Evolutionary conservation across 192 early-diverging fungal genomes (phyloP).

Genomic region (Coemansia sp.): DNA sequence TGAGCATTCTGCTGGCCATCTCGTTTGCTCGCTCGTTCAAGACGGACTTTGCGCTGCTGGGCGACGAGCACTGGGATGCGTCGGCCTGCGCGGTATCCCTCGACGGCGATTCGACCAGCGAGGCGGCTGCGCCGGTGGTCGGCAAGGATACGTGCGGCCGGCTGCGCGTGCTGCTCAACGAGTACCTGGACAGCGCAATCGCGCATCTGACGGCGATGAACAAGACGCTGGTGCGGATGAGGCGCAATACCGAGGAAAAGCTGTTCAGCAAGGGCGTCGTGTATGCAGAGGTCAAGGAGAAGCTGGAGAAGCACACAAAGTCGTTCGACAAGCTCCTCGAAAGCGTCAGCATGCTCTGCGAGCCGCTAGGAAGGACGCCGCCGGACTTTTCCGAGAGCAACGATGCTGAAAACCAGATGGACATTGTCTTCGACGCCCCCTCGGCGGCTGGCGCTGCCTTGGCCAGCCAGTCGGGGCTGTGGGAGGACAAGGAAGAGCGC

Average conservation of each 20-base stretch:
- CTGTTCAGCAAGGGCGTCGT: slow-evolving; percentile 72
- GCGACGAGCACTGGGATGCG: slow-evolving; percentile 10
- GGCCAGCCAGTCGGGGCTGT: slow-evolving; percentile 45
- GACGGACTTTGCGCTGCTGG: slow-evolving; percentile 22
- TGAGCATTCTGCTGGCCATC: slow-evolving; percentile 34
- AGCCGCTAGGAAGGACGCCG: slow-evolving; percentile 69
- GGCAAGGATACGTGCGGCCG: slow-evolving; percentile 20
- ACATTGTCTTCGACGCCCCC: slow-evolving; percentile 44
- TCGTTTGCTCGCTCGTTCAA: slow-evolving; percentile 34
- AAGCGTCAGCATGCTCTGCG: slow-evolving; percentile 58
- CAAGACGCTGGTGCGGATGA: slow-evolving; percentile 67
- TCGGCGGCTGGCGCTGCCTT: slow-evolving; percentile 8
- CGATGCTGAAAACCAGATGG: slow-evolving; percentile 34
- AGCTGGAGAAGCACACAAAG: slow-evolving; percentile 25
- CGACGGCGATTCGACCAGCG: not conserved
- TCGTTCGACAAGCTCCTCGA: slow-evolving; percentile 34
- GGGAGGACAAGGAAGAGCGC: slow-evolving; percentile 93
- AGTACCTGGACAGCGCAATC: slow-evolving; percentile 41
- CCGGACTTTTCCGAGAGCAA: slow-evolving; percentile 78
- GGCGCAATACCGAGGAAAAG: slow-evolving; percentile 73
- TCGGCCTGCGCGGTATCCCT: slow-evolving; percentile 9
- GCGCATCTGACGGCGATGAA: slow-evolving; percentile 36
- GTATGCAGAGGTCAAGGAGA: slow-evolving; percentile 34
- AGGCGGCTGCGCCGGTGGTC: slow-evolving; percentile 12
- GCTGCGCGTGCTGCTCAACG: slow-evolving; percentile 25